phyloP scores from a whole-genome alignment of 495 filamentous ascomycete genomes.

The Aspergillus funiculosus region DNA sequence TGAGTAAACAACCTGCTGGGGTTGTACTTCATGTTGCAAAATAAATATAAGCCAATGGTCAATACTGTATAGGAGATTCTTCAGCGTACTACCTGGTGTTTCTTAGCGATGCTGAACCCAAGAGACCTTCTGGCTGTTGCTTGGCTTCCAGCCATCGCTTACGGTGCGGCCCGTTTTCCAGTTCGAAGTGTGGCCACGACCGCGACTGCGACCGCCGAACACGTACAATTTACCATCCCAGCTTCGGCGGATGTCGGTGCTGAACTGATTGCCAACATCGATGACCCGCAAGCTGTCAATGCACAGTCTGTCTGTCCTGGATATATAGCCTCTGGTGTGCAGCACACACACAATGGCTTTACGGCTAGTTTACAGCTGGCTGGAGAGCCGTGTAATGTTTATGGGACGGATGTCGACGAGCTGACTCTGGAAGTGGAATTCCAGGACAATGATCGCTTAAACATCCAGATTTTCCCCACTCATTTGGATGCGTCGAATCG shows the following conservation, averaged over 20 bases:
- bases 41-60: background rate
- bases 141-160: conserved; percentile 28
- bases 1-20: background rate
- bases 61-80: background rate
- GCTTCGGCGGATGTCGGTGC: conserved; percentile 51
- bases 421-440: conserved; percentile 52
- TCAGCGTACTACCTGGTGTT: conserved; percentile 7
- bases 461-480: conserved; percentile 53
- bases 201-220: conserved; percentile 14
- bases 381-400: conserved; percentile 54
- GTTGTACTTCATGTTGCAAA: background rate
- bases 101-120: conserved; percentile 27
- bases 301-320: conserved; percentile 64
- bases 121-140: conserved; percentile 22
- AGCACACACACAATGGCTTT: conserved; percentile 41
- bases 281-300: conserved; percentile 65
- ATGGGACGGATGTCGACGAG: conserved; percentile 56
- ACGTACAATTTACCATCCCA: conserved; percentile 51
- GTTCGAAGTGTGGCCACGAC: background rate
- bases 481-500: conserved; percentile 57
- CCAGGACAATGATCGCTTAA: conserved; percentile 49
- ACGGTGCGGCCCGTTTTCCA: conserved; percentile 20
- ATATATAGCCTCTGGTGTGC: conserved; percentile 51
- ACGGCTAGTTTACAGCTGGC: conserved; percentile 50
- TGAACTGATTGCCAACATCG: conserved; percentile 59